Evolutionary conservation across 2,329 filamentous ascomycete genomes (phyloP), one percentile per base, ranked within the genome.

Genomic region (Mycosphaerella sp.): DNA sequence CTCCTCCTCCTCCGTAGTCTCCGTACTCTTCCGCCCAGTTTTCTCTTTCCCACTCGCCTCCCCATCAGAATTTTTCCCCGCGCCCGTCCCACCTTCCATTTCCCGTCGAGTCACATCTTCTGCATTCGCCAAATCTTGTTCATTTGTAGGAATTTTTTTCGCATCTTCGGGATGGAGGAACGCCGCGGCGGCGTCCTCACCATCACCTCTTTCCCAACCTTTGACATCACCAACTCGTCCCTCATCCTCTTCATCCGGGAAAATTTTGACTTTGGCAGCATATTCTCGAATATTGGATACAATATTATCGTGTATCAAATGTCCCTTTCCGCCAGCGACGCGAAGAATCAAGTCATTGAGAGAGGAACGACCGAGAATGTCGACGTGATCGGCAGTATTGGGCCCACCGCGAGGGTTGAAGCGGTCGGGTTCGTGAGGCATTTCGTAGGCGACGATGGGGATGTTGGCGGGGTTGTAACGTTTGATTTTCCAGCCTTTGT

Each of bases 341-440:
- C 84, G 80, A 55, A 98, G 72, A 45, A 98, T 86, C 47, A 97
- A 74, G 70, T 98, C 93, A 66, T 98, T 98, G 26, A 98, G 77
- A 32, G 83, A 89, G 62, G 90, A 84, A 31, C 93, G 78, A 1
- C 93, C 93, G 2, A 98, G 78, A 55, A 98, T 98, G 68, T 98
- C 93, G 48, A 98, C 93, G 67, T 98, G 93, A 67, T 98, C 93
- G 11, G 90, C 80, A 36, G 82, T 85, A 61, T 84, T 85, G 0
- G 82, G 82, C 0, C 81, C 82, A 41, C 82, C 83, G 4, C 93
- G 78, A 0, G 93, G 89, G 63, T 85, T 92, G 70, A 96, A 98
- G 14, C 89, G 76, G 64, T 96, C 92, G 1, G 93, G 93, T 66
- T 97, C 91, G 67, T 98, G 93, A 1, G 85, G 87, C 93, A 98